Evolutionary conservation across 2,329 filamentous ascomycete species (phyloP), one percentile per base, ranked within the genome.

Genomic region (Fusarium staphyleae): DNA sequence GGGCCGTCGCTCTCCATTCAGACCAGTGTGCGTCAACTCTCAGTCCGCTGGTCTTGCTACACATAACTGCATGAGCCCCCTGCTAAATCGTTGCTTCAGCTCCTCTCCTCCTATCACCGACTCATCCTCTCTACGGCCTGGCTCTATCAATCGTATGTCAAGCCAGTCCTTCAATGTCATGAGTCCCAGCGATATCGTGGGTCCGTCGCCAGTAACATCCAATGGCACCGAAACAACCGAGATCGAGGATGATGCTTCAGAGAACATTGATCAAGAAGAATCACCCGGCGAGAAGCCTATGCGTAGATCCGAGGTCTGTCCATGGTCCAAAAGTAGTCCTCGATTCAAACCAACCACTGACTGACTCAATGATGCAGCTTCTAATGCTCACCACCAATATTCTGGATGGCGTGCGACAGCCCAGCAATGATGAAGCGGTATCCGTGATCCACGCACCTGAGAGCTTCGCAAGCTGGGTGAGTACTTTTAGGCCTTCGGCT

Each of bases 401-500:
- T 9, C 75, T 84, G 3, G 83, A 85, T 34, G 76, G 80, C 53
- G 67, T 87, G 71, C 77, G 86, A 69, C 80, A 81, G 44, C 76
- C 77, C 46, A 82, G 82, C 18, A 87, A 86, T 56, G 91, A 96
- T 62, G 91, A 93, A 63, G 88, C 91, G 18, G 83, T 91, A 46
- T 97, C 93, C 1, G 93, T 96, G 48, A 96, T 97, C 63, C 93
- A 96, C 78, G 91, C 90, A 13, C 92, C 93, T 0, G 82, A 91
- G 60, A 90, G 88, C 57, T 97, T 95, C 73, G 83, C 85, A 49
- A 84, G 84, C 64, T 96, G 95, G 83, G 90, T 95, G 72, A 69
- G 83, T 70, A 35, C 8, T 30, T 48, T 14, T 22, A 13, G 11
- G 39, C 40, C 26, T 19, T 12, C 19, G 48, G 26, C 16, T 19